phyloP scores from a whole-genome alignment of 106 monocot species.

The Apostasia shenzhenica region DNA sequence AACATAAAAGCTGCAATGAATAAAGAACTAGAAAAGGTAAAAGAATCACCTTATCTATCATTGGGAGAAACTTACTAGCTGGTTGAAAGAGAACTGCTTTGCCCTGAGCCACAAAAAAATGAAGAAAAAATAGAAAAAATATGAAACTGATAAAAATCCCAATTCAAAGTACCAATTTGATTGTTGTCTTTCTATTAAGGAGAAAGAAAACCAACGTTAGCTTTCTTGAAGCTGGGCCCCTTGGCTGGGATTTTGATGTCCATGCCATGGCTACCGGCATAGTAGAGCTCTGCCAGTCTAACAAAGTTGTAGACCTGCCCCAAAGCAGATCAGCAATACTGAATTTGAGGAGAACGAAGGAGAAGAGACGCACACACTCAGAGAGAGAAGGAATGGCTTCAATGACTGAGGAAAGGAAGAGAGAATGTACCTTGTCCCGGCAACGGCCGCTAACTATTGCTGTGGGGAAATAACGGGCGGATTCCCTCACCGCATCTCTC shows the following conservation, averaged over 20 bases:
- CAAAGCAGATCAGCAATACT: background rate
- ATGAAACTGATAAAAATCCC: conserved; percentile 1
- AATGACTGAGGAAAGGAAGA: background rate
- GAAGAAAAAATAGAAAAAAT: conserved; percentile 6
- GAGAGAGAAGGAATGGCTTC: background rate
- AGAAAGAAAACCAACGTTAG: background rate
- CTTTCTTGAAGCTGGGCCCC: conserved; percentile 10
- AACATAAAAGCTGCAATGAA: background rate
- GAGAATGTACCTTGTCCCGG: conserved; percentile 55
- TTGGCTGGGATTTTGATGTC: conserved; percentile 63
- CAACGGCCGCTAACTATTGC: conserved; percentile 69
- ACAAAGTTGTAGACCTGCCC: conserved; percentile 67
- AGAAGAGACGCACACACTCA: background rate
- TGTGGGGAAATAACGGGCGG: conserved; percentile 53
- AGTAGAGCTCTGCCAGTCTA: conserved; percentile 64
- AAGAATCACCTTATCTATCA: conserved; percentile 59
- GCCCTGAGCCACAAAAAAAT: conserved; percentile 8
- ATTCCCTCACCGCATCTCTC: conserved; percentile 50
- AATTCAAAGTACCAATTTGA: background rate
- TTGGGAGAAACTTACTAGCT: conserved; percentile 71
- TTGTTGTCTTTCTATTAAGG: background rate
- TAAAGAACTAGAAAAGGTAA: background rate
- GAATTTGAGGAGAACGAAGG: background rate
- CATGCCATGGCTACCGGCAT: conserved; percentile 92
- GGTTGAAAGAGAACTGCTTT: conserved; percentile 56